Percentiles rank a stretch among this genome's conserved stretches.
phyloP scores from a whole-genome alignment of 2,329 filamentous ascomycete genomes.

The Ophiostoma perfectum region DNA sequence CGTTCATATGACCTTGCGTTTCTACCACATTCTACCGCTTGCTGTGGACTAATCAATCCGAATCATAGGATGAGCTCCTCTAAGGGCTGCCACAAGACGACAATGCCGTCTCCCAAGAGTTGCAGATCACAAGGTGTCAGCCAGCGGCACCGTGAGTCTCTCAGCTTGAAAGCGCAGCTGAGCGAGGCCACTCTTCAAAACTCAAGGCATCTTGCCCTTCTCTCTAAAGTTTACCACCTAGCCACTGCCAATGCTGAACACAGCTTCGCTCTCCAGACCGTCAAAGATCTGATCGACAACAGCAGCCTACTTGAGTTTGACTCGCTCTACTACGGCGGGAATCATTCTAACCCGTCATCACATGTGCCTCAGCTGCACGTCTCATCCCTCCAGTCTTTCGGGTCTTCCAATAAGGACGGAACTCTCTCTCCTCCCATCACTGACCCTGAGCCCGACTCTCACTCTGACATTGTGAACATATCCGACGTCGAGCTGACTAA shows the following conservation, averaged over 20 bases:
- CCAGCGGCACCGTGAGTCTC: background rate
- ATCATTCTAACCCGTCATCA: background rate
- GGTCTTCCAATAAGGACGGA: background rate
- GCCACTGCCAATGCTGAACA: background rate
- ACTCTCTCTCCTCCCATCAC: background rate
- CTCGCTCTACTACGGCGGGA: background rate
- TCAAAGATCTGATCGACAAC: background rate
- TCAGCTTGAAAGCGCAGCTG: background rate
- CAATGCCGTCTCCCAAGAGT: background rate
- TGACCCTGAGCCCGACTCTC: background rate
- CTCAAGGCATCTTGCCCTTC: background rate
- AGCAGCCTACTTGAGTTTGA: background rate
- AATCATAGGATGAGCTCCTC: background rate
- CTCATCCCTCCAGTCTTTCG: background rate
- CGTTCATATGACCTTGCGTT: too few species aligned
- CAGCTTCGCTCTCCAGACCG: background rate
- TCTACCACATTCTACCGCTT: too few species aligned
- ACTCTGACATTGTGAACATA: background rate
- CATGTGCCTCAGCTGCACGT: background rate
- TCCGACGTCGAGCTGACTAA: background rate
- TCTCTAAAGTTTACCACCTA: background rate
- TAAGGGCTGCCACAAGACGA: background rate
- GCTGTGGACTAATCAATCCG: too few species aligned
- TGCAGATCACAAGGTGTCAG: background rate
- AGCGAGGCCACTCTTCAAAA: background rate